Base-by-base conservation (phyloP, 2,329 filamentous ascomycete species). In the Diatrype stigma region DNA sequence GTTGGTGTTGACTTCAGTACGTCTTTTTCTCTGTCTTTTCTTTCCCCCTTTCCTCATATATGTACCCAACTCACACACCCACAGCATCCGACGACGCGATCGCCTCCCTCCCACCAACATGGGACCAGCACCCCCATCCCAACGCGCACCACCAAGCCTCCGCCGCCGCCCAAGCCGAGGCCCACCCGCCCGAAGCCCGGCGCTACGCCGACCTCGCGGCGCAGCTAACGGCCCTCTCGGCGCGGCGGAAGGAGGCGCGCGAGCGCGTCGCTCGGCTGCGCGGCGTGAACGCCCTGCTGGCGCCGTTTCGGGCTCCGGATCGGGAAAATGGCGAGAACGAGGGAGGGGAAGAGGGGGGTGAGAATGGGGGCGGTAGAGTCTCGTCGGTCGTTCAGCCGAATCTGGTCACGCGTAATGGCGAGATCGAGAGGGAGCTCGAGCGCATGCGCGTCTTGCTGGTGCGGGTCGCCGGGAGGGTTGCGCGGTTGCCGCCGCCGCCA, bases 381-480 rank as follows among this genome's bases (percentile, higher is more conserved):
- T 6, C 26, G 26, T 6, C 26, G 26, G 26, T 30, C 7, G 70
- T 86, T 6, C 87, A 90, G 64, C 78, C 81, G 51, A 89, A 89
- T 63, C 66, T 90, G 3, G 75, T 87, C 1, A 85, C 82, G 47
- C 78, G 80, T 30, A 80, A 86, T 62, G 82, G 84, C 1, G 78
- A 83, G 45, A 66, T 90, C 10, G 85, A 86, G 63, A 72, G 72
- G 48, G 86, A 90, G 67, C 70, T 90, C 49, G 80, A 84, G 64
- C 79, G 77, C 55, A 88, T 86, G 78, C 78, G 84, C 32, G 73
- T 84, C 56, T 67, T 90, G 54, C 73, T 86, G 49, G 76, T 78
- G 1, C 74, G 84, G 23, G 82, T 87, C 0, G 75, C 77, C 4
- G 80, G 76, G 2, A 74, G 80, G 19, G 71, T 86, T 1, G 71